These are phyloP conservation scores for Artomyces pyxidatus DNA, from an alignment of 768 basidiomycete species.

Conservation along the genomic window DNA sequence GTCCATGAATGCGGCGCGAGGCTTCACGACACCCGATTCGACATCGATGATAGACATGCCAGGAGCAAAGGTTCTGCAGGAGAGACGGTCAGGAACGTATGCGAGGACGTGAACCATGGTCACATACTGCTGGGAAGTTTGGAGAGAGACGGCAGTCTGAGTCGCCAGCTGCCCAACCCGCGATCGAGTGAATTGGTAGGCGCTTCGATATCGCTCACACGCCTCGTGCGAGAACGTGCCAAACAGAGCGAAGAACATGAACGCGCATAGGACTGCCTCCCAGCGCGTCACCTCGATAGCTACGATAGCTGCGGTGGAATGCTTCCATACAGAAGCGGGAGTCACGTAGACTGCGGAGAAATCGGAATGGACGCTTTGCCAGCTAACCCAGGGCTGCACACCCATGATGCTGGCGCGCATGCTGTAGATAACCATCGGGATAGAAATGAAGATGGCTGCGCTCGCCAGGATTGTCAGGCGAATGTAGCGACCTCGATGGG, in stretches of 20 bases:
- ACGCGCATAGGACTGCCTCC: background rate
- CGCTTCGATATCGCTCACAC: too few relatives aligned
- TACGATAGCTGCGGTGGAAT: background rate
- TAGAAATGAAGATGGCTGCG: background rate
- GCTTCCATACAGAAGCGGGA: background rate
- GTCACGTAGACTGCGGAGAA: background rate
- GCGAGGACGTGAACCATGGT: too few relatives aligned
- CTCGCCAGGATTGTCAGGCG: background rate
- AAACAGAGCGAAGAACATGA: background rate
- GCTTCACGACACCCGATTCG: too few relatives aligned
- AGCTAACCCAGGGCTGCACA: background rate
- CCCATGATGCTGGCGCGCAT: background rate
- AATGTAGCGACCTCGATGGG: background rate
- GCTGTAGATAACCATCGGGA: background rate
- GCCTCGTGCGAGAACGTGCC: too few relatives aligned
- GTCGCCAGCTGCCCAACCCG: too few relatives aligned
- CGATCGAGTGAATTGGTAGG: too few relatives aligned
- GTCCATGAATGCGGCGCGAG: too few relatives aligned
- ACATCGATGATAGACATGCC: too few relatives aligned
- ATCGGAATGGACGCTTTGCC: background rate
- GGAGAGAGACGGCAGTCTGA: too few relatives aligned
- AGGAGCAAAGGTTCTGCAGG: too few relatives aligned
- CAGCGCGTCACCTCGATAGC: background rate
- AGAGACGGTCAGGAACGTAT: too few relatives aligned
- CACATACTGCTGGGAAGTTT: too few relatives aligned